Base-by-base conservation (phyloP, 768 basidiomycete species). In the Melanogaster broomeanus region DNA sequence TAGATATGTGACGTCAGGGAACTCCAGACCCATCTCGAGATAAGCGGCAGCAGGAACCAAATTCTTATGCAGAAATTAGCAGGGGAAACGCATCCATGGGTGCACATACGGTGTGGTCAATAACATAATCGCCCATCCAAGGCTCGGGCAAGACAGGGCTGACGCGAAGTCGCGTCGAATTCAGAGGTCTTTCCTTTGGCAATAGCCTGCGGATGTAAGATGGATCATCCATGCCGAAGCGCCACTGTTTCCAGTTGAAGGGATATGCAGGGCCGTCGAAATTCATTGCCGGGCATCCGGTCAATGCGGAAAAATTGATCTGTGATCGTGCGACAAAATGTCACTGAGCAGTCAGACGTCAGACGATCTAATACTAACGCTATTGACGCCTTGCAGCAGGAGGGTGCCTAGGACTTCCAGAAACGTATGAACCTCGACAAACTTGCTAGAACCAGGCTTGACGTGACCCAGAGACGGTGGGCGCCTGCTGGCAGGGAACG, bases 11-110 rank as follows among this genome's bases (percentile, higher is more conserved):
- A 42, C 40, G 22, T 16, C 40, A 16, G 40, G 40, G 11, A 42
- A 42, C 16, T 42, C 40, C 9, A 42, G 40, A 22, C 21, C 74
- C 72, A 75, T 74, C 50, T 77, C 75, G 1, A 77, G 42, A 41
- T 63, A 77, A 0, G 69, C 75, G 25, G 73, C 62, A 8, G 73
- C 73, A 7, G 74, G 72, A 67, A 74, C 67, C 41, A 75, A 74
- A 0, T 74, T 67, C 48, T 75, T 70, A 3, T 66, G 68, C 25
- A 65, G 61, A 57, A 74, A 74, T 38, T 74, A 63, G 6, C 69
- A 64, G 2, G 74, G 53, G 9, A 58, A 60, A 1, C 73, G 74
- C n/a, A 75, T 53, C 9, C 58, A 57, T 11, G 71, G 56, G 60
- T 52, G 0, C 52, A 38, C 41, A 65, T 58, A 51, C 73, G 70